Conservation (phyloP, 2,329 filamentous ascomycete species). For the Aspergillus carbonarius region DNA sequence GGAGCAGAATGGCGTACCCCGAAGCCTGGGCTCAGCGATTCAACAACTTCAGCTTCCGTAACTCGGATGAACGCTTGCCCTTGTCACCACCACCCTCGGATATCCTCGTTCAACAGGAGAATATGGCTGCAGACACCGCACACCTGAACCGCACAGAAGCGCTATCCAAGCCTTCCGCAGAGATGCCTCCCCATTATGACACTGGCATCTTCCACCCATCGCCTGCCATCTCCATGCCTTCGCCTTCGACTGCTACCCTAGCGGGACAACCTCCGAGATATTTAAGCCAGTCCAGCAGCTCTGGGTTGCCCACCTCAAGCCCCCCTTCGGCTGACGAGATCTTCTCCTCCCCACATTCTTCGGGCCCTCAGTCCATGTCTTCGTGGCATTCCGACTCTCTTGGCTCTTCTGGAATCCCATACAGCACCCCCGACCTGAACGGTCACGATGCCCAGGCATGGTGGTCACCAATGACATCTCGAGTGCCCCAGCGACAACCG, state of each 20-base stretch:
- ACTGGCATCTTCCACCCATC: conserved; percentile 34
- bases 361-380: conserved; percentile 39
- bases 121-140: conserved; percentile 31
- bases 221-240: conserved; percentile 35
- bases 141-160: conserved; percentile 40
- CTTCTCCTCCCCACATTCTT: conserved; percentile 40
- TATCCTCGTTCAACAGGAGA: conserved; percentile 41
- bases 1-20: conserved; percentile 44
- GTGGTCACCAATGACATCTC: conserved; percentile 42
- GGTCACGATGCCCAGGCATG: conserved; percentile 38
- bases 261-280: conserved; percentile 35
- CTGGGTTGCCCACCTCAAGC: conserved; percentile 33
- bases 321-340: conserved; percentile 40
- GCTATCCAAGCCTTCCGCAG: conserved; percentile 24
- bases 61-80: conserved; percentile 43
- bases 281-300: conserved; percentile 30
- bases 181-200: conserved; percentile 35
- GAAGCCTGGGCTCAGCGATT: conserved; percentile 55
- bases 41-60: conserved; percentile 53
- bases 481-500: conserved; percentile 35
- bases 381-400: conserved; percentile 45
- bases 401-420: conserved; percentile 36
- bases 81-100: conserved; percentile 49
- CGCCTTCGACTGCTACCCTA: conserved; percentile 29
- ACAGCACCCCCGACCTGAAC: conserved; percentile 39